Percentiles rank a stretch among this genome's conserved stretches.
phyloP scores from a whole-genome alignment of 768 basidiomycete genomes.

The Chalciporus sphaerocephalus region DNA sequence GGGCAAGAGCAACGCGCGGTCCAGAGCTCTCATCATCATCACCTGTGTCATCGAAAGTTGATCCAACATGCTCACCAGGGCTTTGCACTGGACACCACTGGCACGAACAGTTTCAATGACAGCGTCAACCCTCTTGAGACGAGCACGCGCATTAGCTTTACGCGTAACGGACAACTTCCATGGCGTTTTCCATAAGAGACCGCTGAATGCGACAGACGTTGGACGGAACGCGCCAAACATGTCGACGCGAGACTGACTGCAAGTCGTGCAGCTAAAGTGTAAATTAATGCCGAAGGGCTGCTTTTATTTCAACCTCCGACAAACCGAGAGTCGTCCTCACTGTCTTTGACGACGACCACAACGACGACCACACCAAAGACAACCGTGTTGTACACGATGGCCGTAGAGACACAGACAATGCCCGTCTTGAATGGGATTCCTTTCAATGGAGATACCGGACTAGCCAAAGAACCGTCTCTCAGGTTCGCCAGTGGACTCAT shows the following conservation, averaged over 20 bases:
- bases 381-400: conserved; percentile 41
- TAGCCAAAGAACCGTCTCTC: conserved; percentile 34
- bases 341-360: conserved; percentile 22
- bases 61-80: conserved; percentile 56
- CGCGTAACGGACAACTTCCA: conserved; percentile 90
- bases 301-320: conserved; percentile 27
- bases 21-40: conserved; percentile 38
- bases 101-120: conserved; percentile 85
- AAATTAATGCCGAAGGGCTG: conserved; percentile 24
- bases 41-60: background rate
- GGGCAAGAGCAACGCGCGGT: conserved; percentile 73
- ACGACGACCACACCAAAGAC: conserved; percentile 30
- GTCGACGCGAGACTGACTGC: background rate
- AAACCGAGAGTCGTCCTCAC: background rate
- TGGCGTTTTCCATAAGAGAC: conserved; percentile 93
- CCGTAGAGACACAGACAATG: conserved; percentile 40
- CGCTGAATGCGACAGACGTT: conserved; percentile 59
- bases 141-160: conserved; percentile 84
- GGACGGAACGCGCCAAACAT: conserved; percentile 90
- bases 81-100: conserved; percentile 73
- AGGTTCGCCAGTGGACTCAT: conserved; percentile 84
- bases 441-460: conserved; percentile 40
- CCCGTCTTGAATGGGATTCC: conserved; percentile 38
- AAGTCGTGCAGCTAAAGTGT: background rate
- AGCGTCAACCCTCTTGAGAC: conserved; percentile 88